Percentiles rank a stretch among this genome's conserved stretches.
Evolutionary conservation across 768 basidiomycete genomes (phyloP).

Genomic region (Boletellus sp.): DNA sequence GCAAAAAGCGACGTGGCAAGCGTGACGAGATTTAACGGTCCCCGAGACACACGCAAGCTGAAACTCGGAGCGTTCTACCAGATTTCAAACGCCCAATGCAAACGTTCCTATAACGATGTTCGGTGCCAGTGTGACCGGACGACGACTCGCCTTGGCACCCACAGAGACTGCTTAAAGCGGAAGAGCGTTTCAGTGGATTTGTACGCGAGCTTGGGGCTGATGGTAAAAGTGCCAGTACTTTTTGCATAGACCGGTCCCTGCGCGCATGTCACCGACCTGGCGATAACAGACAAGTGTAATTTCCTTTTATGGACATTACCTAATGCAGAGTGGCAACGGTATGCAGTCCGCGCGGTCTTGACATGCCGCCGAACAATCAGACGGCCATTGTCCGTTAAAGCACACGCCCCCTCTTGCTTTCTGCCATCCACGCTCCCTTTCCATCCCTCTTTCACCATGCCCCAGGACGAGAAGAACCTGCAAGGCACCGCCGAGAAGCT

Average conservation of each 20-base stretch:
- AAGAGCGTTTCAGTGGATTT: too few relatives aligned
- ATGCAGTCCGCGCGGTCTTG: background rate
- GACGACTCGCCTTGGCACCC: too few relatives aligned
- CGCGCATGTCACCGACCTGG: too few relatives aligned
- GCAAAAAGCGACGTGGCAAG: background rate
- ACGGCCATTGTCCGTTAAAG: background rate
- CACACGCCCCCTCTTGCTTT: background rate
- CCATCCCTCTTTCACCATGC: constrained; percentile 13
- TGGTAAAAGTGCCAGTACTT: too few relatives aligned
- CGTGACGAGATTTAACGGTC: too few relatives aligned
- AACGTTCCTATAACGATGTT: background rate
- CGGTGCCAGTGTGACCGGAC: too few relatives aligned
- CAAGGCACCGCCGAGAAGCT: constrained; percentile 18
- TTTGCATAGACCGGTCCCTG: too few relatives aligned
- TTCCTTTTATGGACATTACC: background rate
- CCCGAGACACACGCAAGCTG: background rate
- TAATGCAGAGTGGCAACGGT: background rate
- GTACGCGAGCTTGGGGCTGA: too few relatives aligned
- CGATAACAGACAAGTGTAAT: too few relatives aligned
- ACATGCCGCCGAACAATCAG: background rate
- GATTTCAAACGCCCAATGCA: background rate
- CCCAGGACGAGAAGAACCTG: constrained; percentile 23
- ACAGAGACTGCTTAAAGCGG: too few relatives aligned
- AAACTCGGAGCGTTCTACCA: background rate
- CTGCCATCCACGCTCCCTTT: background rate